phyloP scores from a whole-genome alignment of 306 rosid genomes.

The Castanea crenata region DNA sequence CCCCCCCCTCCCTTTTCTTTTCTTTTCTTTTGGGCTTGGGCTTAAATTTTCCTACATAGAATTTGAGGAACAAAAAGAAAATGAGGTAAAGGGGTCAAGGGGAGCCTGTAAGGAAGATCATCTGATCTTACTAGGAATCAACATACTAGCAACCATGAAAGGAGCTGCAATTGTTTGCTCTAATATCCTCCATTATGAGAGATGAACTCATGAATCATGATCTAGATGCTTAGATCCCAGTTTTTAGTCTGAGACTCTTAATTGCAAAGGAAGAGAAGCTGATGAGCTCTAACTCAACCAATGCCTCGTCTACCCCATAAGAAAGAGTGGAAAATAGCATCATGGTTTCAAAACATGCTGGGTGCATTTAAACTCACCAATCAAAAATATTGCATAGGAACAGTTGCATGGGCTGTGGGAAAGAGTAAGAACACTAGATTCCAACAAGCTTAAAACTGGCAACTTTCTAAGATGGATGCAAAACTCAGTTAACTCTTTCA shows the following conservation, averaged over 20 bases:
- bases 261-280: background rate
- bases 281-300: no score
- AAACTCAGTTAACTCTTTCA: background rate
- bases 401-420: no score
- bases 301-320: no score
- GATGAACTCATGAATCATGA: background rate
- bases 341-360: no score
- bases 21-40: background rate
- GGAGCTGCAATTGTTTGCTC: background rate
- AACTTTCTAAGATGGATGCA: background rate
- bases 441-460: background rate
- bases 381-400: no score
- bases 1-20: rapidly evolving
- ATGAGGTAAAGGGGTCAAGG: background rate
- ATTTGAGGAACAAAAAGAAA: background rate
- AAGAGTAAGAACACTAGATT: no score
- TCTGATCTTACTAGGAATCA: background rate
- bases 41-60: background rate
- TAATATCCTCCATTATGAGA: background rate
- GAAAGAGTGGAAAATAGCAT: no score
- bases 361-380: no score
- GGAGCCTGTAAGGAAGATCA: background rate
- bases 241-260: background rate
- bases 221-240: background rate
- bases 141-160: background rate